A percentile compares a stretch with the other conserved stretches of the same genome.
Conservation (phyloP, 768 basidiomycete genomes). For the Serendipita sp. region DNA sequence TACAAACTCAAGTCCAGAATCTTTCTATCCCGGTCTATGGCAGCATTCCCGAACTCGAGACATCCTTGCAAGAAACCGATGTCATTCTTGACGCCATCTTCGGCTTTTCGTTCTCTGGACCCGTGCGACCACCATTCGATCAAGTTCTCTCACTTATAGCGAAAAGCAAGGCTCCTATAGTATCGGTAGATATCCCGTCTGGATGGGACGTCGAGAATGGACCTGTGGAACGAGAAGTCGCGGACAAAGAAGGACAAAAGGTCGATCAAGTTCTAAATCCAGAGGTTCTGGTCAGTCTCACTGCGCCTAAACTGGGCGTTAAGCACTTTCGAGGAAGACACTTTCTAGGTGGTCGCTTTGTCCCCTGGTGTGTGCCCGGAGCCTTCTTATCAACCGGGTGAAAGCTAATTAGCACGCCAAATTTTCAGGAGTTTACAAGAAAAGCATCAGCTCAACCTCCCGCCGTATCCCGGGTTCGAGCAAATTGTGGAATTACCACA, state of each 20-base stretch:
- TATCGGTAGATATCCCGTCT: slow-evolving; percentile 91
- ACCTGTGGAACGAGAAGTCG: slow-evolving; percentile 19
- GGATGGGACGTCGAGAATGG: slow-evolving; percentile 93
- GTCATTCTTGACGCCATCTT: slow-evolving; percentile 93
- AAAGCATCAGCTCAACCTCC: slow-evolving; percentile 65
- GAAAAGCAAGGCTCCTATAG: slow-evolving; percentile 55
- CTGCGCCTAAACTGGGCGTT: slow-evolving; percentile 86
- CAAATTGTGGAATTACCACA: slow-evolving; percentile 71
- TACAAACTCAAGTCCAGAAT: slow-evolving; percentile 76
- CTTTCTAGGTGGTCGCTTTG: slow-evolving; percentile 87
- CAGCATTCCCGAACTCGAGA: slow-evolving; percentile 24
- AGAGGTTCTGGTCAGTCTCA: slow-evolving; percentile 73
- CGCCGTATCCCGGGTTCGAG: slow-evolving; percentile 56
- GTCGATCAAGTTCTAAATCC: slow-evolving; percentile 41
- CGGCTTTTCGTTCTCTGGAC: slow-evolving; percentile 91
- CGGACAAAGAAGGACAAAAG: slow-evolving; percentile 18
- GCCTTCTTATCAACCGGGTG: not conserved
- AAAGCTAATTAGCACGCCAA: not conserved
- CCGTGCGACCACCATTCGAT: slow-evolving; percentile 80
- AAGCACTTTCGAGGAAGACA: slow-evolving; percentile 62
- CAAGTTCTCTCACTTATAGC: slow-evolving; percentile 49
- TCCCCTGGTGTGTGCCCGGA: slow-evolving; percentile 52
- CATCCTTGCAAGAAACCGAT: slow-evolving; percentile 44
- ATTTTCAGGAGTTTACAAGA: slow-evolving; percentile 45
- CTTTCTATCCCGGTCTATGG: slow-evolving; percentile 65